A percentile compares a stretch with the other conserved stretches of the same genome.
Conservation (phyloP, 345 rosid genomes). For the Linum usitatissimum region DNA sequence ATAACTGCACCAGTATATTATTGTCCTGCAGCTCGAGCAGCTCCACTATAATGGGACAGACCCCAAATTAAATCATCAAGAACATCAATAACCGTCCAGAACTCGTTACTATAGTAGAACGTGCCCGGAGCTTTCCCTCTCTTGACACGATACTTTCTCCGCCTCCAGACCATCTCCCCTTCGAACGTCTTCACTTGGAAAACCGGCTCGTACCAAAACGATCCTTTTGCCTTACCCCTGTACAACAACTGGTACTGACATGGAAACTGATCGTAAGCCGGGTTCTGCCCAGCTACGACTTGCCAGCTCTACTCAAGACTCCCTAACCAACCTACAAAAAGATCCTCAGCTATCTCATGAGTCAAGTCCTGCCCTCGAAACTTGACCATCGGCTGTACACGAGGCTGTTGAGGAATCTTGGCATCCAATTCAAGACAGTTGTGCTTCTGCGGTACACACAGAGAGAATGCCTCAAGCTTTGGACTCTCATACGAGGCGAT, state of each 20-base stretch:
- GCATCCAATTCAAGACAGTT: slow-evolving; percentile 79
- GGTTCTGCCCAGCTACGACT: slow-evolving; percentile 87
- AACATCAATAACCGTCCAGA: slow-evolving; percentile 82
- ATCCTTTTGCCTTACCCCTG: slow-evolving; percentile 78
- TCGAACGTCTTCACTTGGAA: slow-evolving; percentile 78
- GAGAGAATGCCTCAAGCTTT: slow-evolving; percentile 69
- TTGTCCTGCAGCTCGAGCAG: slow-evolving; percentile 90
- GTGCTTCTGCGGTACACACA: slow-evolving; percentile 76
- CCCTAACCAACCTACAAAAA: slow-evolving; percentile 89
- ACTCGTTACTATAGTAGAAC: slow-evolving; percentile 72
- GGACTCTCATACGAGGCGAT: slow-evolving; percentile 96
- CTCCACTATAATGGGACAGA: slow-evolving; percentile 75
- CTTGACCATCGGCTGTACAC: slow-evolving; percentile 52
- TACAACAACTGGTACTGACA: slow-evolving; percentile 90
- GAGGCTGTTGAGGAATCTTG: slow-evolving; percentile 58
- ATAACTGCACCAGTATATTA: slow-evolving; percentile 89
- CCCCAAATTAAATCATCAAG: slow-evolving; percentile 86
- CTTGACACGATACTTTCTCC: slow-evolving; percentile 76
- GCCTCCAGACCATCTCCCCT: slow-evolving; percentile 67
- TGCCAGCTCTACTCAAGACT: slow-evolving; percentile 86
- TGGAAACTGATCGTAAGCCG: slow-evolving; percentile 92
- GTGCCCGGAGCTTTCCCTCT: slow-evolving; percentile 59
- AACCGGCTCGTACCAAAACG: slow-evolving; percentile 93
- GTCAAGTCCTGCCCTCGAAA: slow-evolving; percentile 50
- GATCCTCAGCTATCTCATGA: slow-evolving; percentile 69